Evolutionary conservation across 2,329 filamentous ascomycete species (phyloP), one percentile per base, ranked within the genome.

Genomic region (Lachnellula cervina): DNA sequence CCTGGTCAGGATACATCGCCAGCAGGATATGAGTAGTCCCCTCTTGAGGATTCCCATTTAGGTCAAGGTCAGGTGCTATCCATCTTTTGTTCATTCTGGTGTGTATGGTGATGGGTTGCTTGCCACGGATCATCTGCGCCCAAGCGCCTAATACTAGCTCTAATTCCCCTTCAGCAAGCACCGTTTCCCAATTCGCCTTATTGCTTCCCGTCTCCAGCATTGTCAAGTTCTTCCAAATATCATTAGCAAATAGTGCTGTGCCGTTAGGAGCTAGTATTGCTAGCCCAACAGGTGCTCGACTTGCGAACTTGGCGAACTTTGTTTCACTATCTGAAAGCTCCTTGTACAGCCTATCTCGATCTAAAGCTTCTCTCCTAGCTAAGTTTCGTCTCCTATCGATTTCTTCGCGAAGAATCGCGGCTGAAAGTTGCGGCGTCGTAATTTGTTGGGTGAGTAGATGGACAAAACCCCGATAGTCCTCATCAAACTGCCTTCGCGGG

Each of bases 231-330:
- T 25, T 32, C 61, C 60, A 64, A 7, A 61, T 50, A 13, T 57
- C 51, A 43, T 64, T 64, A 7, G 56, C 62, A n/a, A 53, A 58
- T 11, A 62, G 45, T 25, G 55, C 57, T 19, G 80, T 79, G 25
- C 87, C 87, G 51, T 80, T 75, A 2, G 78, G 76, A 61, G 87
- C 80, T 14, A 84, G 81, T 55, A 90, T 87, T 63, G 85, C 88
- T 70, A 90, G 83, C 19, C 87, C 88, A 2, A 89, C 82, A 0
- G 88, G 87, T 2, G 87, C 84, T 54, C 89, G 85, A 60, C 88
- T 84, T 3, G 87, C 84, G 70, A 90, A 86, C 4, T 82, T 77
- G 6, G 83, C 83, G 63, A 90, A 89, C 54, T 84, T 83, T 19
- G 82, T 80, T 56, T 87, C 81, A 45, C 80, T 79, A 57, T 78